Evolutionary conservation across 2,329 filamentous ascomycete species (phyloP), one percentile per base, ranked within the genome.

Genomic region (Alternaria sp.): DNA sequence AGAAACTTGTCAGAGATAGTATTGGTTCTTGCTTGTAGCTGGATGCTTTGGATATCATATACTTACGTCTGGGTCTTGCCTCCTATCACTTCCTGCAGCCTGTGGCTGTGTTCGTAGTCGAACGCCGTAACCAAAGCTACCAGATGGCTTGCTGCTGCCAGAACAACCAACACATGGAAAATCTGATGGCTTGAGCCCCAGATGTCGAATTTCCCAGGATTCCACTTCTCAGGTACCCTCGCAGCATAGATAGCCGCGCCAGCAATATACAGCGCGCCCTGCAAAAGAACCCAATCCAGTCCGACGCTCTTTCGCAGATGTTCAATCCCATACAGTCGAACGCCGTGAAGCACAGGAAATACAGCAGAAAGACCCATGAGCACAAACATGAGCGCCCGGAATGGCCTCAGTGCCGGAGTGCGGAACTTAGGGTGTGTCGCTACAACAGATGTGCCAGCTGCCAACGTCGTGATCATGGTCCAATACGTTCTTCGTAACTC

Each of bases 111-210:
- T 72, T 92, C 89, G 75, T 91, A 90, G 79, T 97, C 92, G 80
- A 97, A 97, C 4, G 94, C 94, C 78, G 88, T 90, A 30, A 91
- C 76, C 80, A 98, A 85, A 49, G 92, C 94, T 53, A 88, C 89
- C 61, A 98, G 82, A 82, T 99, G 95, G 24, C 90, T 87, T 1
- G 87, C 85, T 0, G 93, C 94, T 0, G 95, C 95, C 62, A 93
- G 78, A 16, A 98, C 83, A 28, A 99, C 94, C 65, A 95, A 85
- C 39, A 96, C 82, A 81, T 99, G 95, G 78, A 99, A 99, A 65
- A 99, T 91, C 81, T 99, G 95, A 79, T 99, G 95, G 20, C 93
- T 97, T 75, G 89, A 93, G 38, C 95, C 94, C 87, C 91, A 91
- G 52, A 97, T 91, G 79, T 99, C 95, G 73, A 94, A 97, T 7